phyloP scores from a whole-genome alignment of 495 filamentous ascomycete genomes.

The Neurospora tetraspora region DNA sequence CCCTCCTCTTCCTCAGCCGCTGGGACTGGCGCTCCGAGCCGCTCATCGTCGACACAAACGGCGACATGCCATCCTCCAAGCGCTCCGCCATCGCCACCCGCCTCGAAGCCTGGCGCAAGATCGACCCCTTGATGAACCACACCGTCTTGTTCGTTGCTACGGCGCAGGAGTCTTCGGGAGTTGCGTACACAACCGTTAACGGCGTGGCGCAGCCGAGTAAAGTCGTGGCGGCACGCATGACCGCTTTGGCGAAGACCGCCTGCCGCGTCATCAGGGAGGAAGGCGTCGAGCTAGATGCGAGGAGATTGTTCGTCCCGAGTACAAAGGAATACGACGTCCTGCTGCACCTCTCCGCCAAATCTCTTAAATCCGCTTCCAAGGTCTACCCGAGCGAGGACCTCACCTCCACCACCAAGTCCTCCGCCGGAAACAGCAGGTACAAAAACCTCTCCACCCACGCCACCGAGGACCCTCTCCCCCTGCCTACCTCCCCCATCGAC shows the following conservation, averaged over 20 bases:
- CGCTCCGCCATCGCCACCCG: conserved; percentile 54
- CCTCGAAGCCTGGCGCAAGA: conserved; percentile 70
- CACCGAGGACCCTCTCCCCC: conserved; percentile 28
- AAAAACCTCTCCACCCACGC: conserved; percentile 58
- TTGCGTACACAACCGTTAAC: conserved; percentile 64
- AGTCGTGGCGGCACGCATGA: conserved; percentile 78
- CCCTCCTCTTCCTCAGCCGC: conserved; percentile 61
- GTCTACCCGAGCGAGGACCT: conserved; percentile 19
- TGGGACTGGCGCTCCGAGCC: conserved; percentile 91
- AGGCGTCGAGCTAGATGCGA: conserved; percentile 43
- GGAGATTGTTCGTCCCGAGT: conserved; percentile 56
- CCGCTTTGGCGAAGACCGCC: conserved; percentile 64
- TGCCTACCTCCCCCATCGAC: conserved; percentile 35
- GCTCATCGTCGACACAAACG: conserved; percentile 63
- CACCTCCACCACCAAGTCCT: not conserved
- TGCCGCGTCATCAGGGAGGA: conserved; percentile 49
- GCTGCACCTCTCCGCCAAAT: conserved; percentile 53
- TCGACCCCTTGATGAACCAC: conserved; percentile 81
- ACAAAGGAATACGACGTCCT: conserved; percentile 77
- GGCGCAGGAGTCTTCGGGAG: conserved; percentile 63
- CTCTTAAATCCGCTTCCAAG: conserved; percentile 17
- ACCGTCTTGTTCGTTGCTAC: conserved; percentile 75
- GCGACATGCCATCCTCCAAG: conserved; percentile 42
- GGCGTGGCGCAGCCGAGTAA: conserved; percentile 47
- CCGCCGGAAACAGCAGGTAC: conserved; percentile 28